Percentiles rank a stretch among this genome's conserved stretches.
These are phyloP conservation scores for Biscogniauxia marginata DNA, from an alignment of 2,329 filamentous ascomycete species.

Conservation along the genomic window DNA sequence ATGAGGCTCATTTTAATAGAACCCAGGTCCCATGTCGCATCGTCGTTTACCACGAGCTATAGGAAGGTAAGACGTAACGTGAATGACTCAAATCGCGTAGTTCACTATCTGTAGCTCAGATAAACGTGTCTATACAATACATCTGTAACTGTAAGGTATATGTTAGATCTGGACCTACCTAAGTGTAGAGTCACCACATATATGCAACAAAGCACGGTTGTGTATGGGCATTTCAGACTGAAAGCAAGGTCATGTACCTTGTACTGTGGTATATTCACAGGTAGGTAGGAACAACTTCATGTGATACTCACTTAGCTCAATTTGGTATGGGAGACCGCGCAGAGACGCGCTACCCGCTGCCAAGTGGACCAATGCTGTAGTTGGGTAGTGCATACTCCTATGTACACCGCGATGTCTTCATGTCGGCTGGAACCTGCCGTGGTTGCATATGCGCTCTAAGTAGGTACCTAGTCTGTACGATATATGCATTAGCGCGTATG, in stretches of 20 bases:
- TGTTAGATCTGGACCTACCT: no score
- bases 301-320: not conserved
- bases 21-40: slow-evolving; percentile 17
- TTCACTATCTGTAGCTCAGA: no score
- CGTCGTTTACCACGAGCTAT: slow-evolving; percentile 2
- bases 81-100: no score
- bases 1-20: slow-evolving; percentile 21
- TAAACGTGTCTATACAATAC: no score
- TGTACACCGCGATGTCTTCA: not conserved
- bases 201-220: not conserved
- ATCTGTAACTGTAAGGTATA: no score
- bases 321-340: not conserved
- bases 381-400: not conserved
- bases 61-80: no score
- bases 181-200: no score
- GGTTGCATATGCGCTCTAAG: not conserved
- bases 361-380: no score
- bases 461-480: not conserved
- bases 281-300: not conserved
- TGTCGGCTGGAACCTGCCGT: not conserved
- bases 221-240: not conserved
- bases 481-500: not conserved
- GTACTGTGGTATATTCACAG: not conserved
- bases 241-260: no score
- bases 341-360: no score